phyloP scores from a whole-genome alignment of 2,329 filamentous ascomycete genomes.

The Mycosphaerelloides madeirae region DNA sequence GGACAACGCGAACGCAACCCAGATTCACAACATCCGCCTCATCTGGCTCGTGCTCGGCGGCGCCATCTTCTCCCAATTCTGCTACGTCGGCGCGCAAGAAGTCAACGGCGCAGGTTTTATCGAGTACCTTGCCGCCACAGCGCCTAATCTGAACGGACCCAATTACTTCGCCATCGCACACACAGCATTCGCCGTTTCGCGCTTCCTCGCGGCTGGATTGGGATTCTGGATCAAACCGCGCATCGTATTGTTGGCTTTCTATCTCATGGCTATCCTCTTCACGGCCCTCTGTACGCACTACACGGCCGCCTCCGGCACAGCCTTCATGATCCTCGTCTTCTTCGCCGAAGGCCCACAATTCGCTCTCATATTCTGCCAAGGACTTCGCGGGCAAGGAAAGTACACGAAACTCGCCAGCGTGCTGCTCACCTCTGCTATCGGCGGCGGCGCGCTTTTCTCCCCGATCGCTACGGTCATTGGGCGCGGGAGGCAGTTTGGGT shows the following conservation, averaged over 20 bases:
- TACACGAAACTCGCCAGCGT: slow-evolving; percentile 55
- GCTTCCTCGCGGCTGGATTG: slow-evolving; percentile 52
- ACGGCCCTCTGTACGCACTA: slow-evolving; percentile 49
- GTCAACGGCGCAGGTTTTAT: slow-evolving; percentile 47
- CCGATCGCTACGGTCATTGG: slow-evolving; percentile 51
- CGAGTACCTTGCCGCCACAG: slow-evolving; percentile 40
- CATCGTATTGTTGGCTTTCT: slow-evolving; percentile 52
- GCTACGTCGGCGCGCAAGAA: slow-evolving; percentile 59
- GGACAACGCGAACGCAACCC: slow-evolving; percentile 45
- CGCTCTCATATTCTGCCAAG: slow-evolving; percentile 55
- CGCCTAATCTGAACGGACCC: slow-evolving; percentile 32
- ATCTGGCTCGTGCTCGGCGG: slow-evolving; percentile 54
- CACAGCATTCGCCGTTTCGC: slow-evolving; percentile 54
- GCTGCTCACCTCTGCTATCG: slow-evolving; percentile 51
- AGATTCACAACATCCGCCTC: slow-evolving; percentile 42
- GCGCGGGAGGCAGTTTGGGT: slow-evolving; percentile 45
- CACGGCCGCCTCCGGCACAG: slow-evolving; percentile 37
- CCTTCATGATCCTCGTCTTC: slow-evolving; percentile 50
- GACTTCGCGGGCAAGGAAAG: slow-evolving; percentile 53
- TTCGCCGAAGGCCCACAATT: slow-evolving; percentile 60
- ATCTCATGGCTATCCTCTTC: slow-evolving; percentile 50
- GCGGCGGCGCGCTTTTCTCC: slow-evolving; percentile 52
- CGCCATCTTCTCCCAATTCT: slow-evolving; percentile 53
- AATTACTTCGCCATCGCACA: slow-evolving; percentile 53
- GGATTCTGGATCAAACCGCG: slow-evolving; percentile 55